phyloP scores from a whole-genome alignment of 139 green algal species.

The Gonium pectorale region DNA sequence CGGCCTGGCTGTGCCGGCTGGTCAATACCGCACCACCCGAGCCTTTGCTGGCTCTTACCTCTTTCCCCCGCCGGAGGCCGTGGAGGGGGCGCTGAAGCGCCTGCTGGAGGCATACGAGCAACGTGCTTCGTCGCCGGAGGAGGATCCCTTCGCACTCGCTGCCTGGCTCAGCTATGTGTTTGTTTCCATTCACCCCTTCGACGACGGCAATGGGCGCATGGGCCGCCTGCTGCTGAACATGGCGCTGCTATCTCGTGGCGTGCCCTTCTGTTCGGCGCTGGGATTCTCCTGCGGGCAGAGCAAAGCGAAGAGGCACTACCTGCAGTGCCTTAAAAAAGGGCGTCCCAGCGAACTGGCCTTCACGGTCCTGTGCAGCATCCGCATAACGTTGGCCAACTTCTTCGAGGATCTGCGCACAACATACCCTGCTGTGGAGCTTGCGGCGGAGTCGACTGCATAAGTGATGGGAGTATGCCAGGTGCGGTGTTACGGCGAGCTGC shows the following conservation, averaged over 20 bases:
- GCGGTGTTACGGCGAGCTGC: too few relatives aligned
- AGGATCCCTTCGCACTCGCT: neutral
- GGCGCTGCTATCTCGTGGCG: neutral
- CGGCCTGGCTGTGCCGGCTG: neutral
- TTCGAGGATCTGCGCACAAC: neutral
- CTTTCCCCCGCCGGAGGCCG: neutral
- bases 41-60: neutral
- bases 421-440: too few relatives aligned
- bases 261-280: constrained; percentile 5
- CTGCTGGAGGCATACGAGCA: neutral
- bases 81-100: neutral
- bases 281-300: neutral
- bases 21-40: neutral
- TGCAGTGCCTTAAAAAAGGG: neutral
- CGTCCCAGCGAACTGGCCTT: neutral
- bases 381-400: neutral
- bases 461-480: too few relatives aligned
- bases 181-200: neutral
- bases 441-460: too few relatives aligned
- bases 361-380: neutral
- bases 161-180: neutral
- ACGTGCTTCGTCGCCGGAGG: neutral
- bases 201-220: constrained; percentile 6
- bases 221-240: neutral
- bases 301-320: neutral